A percentile compares a stretch with the other conserved stretches of the same genome.
phyloP scores from a whole-genome alignment of 2,329 filamentous ascomycete genomes.

The Fusarium drepaniforme region DNA sequence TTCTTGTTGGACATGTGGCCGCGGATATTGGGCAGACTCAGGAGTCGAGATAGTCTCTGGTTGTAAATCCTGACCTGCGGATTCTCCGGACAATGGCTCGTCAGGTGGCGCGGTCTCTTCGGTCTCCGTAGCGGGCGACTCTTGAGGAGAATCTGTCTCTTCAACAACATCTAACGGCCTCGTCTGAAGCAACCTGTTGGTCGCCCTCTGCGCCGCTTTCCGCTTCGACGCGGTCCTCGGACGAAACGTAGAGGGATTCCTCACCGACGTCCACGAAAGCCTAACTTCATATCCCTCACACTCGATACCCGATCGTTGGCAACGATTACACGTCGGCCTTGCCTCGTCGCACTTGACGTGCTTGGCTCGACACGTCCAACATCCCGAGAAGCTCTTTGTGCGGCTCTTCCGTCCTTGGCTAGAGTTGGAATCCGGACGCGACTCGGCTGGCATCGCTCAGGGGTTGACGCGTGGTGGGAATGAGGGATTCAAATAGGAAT shows the following conservation, averaged over 20 bases:
- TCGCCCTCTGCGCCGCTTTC: constrained; percentile 17
- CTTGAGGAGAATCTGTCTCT: not conserved
- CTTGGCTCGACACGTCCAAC: constrained; percentile 44
- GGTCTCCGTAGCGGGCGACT: not conserved
- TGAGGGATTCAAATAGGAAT: not conserved
- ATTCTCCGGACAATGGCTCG: not conserved
- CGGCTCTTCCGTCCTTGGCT: constrained; percentile 37
- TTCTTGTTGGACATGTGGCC: not conserved
- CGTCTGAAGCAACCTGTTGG: constrained; percentile 2
- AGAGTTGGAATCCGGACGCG: constrained; percentile 11
- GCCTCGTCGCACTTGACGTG: constrained; percentile 42
- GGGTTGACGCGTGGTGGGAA: not conserved
- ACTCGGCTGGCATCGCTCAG: constrained; percentile 26
- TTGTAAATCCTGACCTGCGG: not conserved
- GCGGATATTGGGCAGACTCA: not conserved
- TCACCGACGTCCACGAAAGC: constrained; percentile 42
- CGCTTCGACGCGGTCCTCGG: constrained; percentile 3
- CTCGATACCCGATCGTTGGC: constrained; percentile 28
- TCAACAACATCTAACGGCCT: not conserved
- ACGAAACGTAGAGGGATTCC: constrained; percentile 36
- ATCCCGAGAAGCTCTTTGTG: constrained; percentile 43
- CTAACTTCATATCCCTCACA: constrained; percentile 42
- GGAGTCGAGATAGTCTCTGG: not conserved
- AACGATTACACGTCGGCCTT: constrained; percentile 36
- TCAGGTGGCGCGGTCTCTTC: not conserved